Percentiles rank a stretch among this genome's conserved stretches.
Evolutionary conservation across 805 yeast genomes (phyloP).

Genomic region (Barnettozyma salicaria): DNA sequence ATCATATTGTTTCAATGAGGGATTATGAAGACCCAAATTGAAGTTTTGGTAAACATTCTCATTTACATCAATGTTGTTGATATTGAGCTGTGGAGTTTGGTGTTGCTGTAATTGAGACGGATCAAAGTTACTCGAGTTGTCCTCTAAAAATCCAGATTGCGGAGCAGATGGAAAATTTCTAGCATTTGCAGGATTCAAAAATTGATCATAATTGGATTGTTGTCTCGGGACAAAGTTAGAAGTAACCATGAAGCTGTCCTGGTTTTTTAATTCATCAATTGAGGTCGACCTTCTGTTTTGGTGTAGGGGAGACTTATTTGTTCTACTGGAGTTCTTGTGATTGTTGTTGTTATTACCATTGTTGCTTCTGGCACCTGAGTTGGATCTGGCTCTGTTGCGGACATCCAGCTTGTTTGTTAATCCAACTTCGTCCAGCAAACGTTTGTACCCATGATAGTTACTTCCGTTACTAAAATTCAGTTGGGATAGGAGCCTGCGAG

Average conservation of each 20-base stretch:
- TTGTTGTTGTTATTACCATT: slow-evolving; percentile 1
- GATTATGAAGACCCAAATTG: too few species aligned
- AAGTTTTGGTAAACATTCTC: too few species aligned
- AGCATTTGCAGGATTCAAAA: background rate
- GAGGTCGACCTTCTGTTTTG: slow-evolving; percentile 13
- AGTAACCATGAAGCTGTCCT: too few species aligned
- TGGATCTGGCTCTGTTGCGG: slow-evolving; percentile 22
- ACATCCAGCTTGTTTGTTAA: slow-evolving; percentile 28
- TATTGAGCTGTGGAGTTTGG: background rate
- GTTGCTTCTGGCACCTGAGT: slow-evolving; percentile 18
- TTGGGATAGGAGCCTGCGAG: slow-evolving; percentile 57
- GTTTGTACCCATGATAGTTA: slow-evolving; percentile 63
- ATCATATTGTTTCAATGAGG: too few species aligned
- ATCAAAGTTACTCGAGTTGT: slow-evolving; percentile 3
- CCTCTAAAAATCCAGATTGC: slow-evolving; percentile 7
- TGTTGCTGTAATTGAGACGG: slow-evolving; percentile 5
- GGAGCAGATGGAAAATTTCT: background rate
- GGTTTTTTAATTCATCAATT: slow-evolving; percentile 8
- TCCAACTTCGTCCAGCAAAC: slow-evolving; percentile 91
- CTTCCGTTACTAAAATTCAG: slow-evolving; percentile 39
- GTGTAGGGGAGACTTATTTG: slow-evolving; percentile 20
- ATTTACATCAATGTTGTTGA: background rate
- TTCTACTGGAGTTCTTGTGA: slow-evolving; percentile 8
- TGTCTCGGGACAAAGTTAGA: background rate
- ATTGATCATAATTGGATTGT: slow-evolving; percentile 4